A percentile compares a stretch with the other conserved stretches of the same genome.
These are phyloP conservation scores for Hypoxylon sp. DNA, from an alignment of 2,329 filamentous ascomycete species.

Conservation along the genomic window DNA sequence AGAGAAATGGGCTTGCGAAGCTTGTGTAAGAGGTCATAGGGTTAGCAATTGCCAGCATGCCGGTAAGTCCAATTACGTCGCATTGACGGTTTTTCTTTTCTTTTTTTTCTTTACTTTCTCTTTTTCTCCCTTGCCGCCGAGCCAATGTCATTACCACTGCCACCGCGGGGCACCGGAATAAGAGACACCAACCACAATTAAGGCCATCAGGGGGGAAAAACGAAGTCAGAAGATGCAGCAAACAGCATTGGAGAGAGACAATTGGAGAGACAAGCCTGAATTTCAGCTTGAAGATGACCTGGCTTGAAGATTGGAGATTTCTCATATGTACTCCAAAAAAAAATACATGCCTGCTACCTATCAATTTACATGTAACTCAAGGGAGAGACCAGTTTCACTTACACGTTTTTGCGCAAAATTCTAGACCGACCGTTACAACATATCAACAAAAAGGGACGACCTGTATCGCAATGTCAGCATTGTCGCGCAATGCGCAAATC, in stretches of 20 bases:
- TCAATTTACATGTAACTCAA: conserved; percentile 7
- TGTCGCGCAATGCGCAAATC: conserved; percentile 97
- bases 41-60: conserved; percentile 98
- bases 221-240: conserved; percentile 12
- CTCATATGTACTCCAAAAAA: conserved; percentile 17
- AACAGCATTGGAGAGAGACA: conserved; percentile 1
- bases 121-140: conserved; percentile 29
- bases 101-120: conserved; percentile 28
- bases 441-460: conserved; percentile 97
- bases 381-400: conserved; percentile 27
- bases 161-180: conserved; percentile 38
- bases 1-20: conserved; percentile 98
- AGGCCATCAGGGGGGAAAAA: conserved; percentile 7
- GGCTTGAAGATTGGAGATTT: conserved; percentile 11
- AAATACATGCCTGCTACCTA: conserved; percentile 11
- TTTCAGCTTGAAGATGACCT: conserved; percentile 17
- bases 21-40: conserved; percentile 97
- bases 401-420: conserved; percentile 38
- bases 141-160: conserved; percentile 14
- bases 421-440: conserved; percentile 91
- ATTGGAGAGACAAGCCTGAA: conserved; percentile 16
- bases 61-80: conserved; percentile 73
- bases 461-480: conserved; percentile 97
- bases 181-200: conserved; percentile 6
- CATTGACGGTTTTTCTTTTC: conserved; percentile 26